Evolutionary conservation across 179 eudicot genomes (phyloP).

Genomic region (Nepenthes alata): DNA sequence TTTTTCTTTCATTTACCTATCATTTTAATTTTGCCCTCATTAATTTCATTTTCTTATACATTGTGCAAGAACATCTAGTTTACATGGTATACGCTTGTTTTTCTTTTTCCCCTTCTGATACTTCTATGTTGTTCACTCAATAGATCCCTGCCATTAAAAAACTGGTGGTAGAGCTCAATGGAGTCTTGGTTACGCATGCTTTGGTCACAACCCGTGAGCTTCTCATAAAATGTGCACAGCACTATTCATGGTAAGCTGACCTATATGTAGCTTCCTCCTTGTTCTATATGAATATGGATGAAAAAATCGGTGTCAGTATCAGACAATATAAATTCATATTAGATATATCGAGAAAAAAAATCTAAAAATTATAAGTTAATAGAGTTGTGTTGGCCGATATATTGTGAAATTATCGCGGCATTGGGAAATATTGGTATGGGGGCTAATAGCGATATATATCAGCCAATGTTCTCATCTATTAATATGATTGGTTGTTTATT

Average conservation of each 20-base stretch:
- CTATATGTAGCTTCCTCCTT: constrained; percentile 4
- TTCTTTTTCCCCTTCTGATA: neutral
- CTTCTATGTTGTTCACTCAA: neutral
- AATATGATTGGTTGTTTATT: neutral
- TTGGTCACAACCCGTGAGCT: constrained; percentile 70
- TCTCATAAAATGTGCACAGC: constrained; percentile 79
- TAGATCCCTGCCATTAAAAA: constrained; percentile 74
- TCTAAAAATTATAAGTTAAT: no score
- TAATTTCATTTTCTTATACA: neutral
- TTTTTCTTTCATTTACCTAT: no score
- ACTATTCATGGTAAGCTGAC: constrained; percentile 75
- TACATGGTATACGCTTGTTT: neutral
- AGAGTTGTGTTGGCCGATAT: no score
- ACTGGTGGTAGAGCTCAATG: constrained; percentile 85
- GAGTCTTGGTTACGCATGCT: constrained; percentile 91
- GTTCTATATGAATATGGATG: neutral
- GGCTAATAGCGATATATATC: no score
- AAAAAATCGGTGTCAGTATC: neutral
- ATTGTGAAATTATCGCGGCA: no score
- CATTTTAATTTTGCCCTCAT: no score
- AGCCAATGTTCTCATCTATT: no score
- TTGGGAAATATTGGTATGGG: no score
- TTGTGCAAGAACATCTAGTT: neutral
- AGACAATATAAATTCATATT: no score
- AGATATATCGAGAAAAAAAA: no score